Conservation (phyloP, 129 eudicot species). For the Flaveria robusta region DNA sequence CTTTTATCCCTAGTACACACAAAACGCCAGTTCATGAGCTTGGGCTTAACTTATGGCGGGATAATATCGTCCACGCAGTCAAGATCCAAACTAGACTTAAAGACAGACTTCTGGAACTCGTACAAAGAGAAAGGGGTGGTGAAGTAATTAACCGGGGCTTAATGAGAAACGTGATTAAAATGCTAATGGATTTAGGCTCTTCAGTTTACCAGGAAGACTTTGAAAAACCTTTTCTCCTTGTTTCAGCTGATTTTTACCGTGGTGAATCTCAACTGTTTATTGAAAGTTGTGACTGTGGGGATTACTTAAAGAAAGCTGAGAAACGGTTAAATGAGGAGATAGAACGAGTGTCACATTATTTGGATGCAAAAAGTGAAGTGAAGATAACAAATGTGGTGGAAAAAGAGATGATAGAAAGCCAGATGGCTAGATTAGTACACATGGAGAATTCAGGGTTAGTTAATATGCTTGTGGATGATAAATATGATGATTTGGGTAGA, state of each 20-base stretch:
- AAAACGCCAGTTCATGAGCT: conserved; percentile 8
- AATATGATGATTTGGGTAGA: conserved; percentile 19
- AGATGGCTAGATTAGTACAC: conserved; percentile 22
- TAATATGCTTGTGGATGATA: conserved; percentile 22
- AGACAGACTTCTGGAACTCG: conserved; percentile 14
- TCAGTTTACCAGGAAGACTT: conserved; percentile 54
- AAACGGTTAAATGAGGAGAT: conserved; percentile 25
- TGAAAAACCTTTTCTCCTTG: conserved; percentile 51
- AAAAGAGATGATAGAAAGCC: conserved; percentile 24
- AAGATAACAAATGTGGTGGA: conserved; percentile 25
- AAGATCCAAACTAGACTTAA: background rate
- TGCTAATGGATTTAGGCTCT: conserved; percentile 39
- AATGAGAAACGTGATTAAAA: conserved; percentile 18
- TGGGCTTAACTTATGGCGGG: conserved; percentile 6
- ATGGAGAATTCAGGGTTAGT: conserved; percentile 23
- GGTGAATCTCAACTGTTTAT: conserved; percentile 19
- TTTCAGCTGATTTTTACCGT: conserved; percentile 21
- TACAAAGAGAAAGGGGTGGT: conserved; percentile 18
- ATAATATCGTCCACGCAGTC: background rate
- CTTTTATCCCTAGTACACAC: conserved; percentile 12
- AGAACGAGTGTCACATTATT: conserved; percentile 19
- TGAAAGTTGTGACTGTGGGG: conserved; percentile 21
- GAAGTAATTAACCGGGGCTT: conserved; percentile 22
- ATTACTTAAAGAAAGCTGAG: conserved; percentile 17
- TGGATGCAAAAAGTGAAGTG: conserved; percentile 20